Percentiles rank a stretch among this genome's conserved stretches.
Conservation (phyloP, 805 yeast species). For the Cyberlindnera amylophila region DNA sequence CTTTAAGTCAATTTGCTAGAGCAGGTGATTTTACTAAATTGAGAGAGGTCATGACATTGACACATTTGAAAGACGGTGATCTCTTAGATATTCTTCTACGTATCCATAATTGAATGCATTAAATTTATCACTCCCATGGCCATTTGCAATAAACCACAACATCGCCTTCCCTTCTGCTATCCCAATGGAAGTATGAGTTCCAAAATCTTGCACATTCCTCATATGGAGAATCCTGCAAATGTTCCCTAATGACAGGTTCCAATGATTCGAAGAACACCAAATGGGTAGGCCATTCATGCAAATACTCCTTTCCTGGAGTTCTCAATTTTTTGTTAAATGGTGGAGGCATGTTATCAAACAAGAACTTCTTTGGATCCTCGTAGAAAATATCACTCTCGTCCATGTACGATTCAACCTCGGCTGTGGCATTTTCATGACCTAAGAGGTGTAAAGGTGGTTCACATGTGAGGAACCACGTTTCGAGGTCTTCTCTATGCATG, state of each 20-base stretch:
- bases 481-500: slow-evolving; percentile 54
- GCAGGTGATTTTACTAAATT: slow-evolving; percentile 27
- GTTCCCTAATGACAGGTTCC: slow-evolving; percentile 40
- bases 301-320: slow-evolving; percentile 28
- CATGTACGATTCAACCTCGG: slow-evolving; percentile 45
- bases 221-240: slow-evolving; percentile 42
- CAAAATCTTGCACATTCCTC: slow-evolving; percentile 53
- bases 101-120: slow-evolving; percentile 14
- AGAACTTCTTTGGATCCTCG: slow-evolving; percentile 55
- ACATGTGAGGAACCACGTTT: slow-evolving; percentile 80
- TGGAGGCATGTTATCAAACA: slow-evolving; percentile 51
- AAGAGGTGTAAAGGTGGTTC: slow-evolving; percentile 70
- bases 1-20: slow-evolving; percentile 29
- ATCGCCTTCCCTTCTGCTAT: slow-evolving; percentile 73
- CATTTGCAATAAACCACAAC: slow-evolving; percentile 55
- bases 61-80: slow-evolving; percentile 29
- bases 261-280: slow-evolving; percentile 69
- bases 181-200: slow-evolving; percentile 86
- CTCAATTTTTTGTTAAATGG: slow-evolving; percentile 22
- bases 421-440: slow-evolving; percentile 27
- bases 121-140: slow-evolving; percentile 31
- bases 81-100: slow-evolving; percentile 36
- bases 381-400: slow-evolving; percentile 90
- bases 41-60: slow-evolving; percentile 20
- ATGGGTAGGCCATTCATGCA: slow-evolving; percentile 65